Evolutionary conservation across 345 rosid species (phyloP).

Genomic region (Theobroma cacao): DNA sequence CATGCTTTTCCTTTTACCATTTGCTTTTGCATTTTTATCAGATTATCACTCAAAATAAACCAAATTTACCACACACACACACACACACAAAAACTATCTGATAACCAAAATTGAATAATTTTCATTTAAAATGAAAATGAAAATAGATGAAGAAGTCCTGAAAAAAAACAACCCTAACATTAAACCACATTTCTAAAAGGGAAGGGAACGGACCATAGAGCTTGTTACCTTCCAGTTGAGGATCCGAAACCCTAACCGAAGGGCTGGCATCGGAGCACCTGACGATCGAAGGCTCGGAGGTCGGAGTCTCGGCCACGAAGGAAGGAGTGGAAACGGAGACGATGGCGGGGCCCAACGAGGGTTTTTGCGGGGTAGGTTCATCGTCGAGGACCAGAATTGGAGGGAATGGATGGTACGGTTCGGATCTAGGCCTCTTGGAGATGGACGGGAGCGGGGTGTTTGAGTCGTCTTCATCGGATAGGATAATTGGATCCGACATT

Average conservation of each 20-base stretch:
- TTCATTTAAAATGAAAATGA: not conserved
- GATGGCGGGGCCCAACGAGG: not conserved
- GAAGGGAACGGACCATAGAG: constrained; percentile 2
- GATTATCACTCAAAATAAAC: not conserved
- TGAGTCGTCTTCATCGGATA: constrained; percentile 54
- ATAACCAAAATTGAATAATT: not conserved
- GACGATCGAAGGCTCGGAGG: constrained; percentile 5
- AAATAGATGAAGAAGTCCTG: too few species aligned
- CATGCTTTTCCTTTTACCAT: not conserved
- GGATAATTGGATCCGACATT: constrained; percentile 50
- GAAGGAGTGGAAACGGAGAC: constrained; percentile 10
- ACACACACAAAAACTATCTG: too few species aligned
- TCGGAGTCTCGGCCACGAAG: constrained; percentile 15
- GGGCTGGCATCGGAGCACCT: not conserved
- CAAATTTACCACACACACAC: not conserved
- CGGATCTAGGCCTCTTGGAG: constrained; percentile 40
- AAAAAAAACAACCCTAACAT: not conserved
- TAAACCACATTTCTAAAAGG: not conserved
- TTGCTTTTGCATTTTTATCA: not conserved
- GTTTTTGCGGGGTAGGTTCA: constrained; percentile 44
- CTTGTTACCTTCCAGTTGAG: not conserved
- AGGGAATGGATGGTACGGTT: constrained; percentile 16
- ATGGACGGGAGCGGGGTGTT: constrained; percentile 35
- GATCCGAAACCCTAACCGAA: not conserved
- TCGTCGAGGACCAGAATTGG: constrained; percentile 50